Evolutionary conservation across 2,329 filamentous ascomycete species (phyloP).

Genomic region (Penicillium sp.): DNA sequence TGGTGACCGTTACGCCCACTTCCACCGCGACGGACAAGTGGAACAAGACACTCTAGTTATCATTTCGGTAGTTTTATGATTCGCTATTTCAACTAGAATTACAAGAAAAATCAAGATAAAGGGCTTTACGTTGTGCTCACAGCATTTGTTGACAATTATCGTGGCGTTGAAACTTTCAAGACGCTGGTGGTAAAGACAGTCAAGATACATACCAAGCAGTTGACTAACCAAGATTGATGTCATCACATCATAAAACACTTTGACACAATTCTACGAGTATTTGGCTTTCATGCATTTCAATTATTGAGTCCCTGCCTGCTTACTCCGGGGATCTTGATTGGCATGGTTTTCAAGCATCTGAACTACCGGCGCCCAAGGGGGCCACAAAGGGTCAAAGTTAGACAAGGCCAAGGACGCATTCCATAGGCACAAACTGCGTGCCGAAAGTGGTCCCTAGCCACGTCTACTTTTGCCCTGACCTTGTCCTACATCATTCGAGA

Average conservation of each 20-base stretch:
- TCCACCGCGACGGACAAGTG: neutral
- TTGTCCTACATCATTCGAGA: too few relatives aligned
- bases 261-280: neutral
- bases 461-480: too few relatives aligned
- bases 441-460: too few relatives aligned
- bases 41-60: neutral
- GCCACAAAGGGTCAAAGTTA: too few relatives aligned
- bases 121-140: neutral
- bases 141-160: neutral
- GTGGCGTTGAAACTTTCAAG: slow-evolving; percentile 1
- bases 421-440: too few relatives aligned
- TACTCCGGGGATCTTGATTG: neutral
- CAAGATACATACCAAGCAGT: slow-evolving; percentile 12
- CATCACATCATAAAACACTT: neutral
- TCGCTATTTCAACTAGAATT: neutral
- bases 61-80: neutral
- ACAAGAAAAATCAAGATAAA: neutral
- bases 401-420: too few relatives aligned
- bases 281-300: neutral
- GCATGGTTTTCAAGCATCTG: neutral
- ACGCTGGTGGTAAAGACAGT: slow-evolving; percentile 3
- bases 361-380: neutral
- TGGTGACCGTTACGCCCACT: slow-evolving; percentile 3
- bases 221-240: neutral
- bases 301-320: neutral